Evolutionary conservation across 371 early-diverging fungal species (phyloP).

Genomic region (Thermomucor indicae-seudaticae): DNA sequence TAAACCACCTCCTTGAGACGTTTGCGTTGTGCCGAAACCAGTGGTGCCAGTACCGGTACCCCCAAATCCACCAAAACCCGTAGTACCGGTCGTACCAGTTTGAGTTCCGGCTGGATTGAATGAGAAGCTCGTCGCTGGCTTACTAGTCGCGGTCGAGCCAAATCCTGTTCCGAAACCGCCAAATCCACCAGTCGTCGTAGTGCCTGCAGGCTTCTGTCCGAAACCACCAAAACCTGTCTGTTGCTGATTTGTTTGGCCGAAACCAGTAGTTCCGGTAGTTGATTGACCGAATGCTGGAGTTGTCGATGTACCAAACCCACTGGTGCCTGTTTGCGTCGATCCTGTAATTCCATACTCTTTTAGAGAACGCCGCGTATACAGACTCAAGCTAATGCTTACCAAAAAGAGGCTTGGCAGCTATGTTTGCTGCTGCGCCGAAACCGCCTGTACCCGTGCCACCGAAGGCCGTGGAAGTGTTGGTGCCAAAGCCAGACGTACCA

Average conservation of each 20-base stretch:
- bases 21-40: conserved; percentile 25
- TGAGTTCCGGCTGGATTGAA: conserved; percentile 22
- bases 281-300: conserved; percentile 19
- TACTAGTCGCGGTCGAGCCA: conserved; percentile 40
- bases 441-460: conserved; percentile 20
- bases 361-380: neutral
- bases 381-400: conserved; percentile 14
- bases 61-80: conserved; percentile 28
- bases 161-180: conserved; percentile 44
- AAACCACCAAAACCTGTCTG: conserved; percentile 24
- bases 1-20: conserved; percentile 28
- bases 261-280: conserved; percentile 6
- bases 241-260: conserved; percentile 9
- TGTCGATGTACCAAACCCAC: conserved; percentile 34
- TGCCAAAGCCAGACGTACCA: conserved; percentile 24
- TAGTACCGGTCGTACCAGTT: conserved; percentile 9
- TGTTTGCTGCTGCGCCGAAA: conserved; percentile 16
- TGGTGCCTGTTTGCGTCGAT: conserved; percentile 11
- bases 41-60: conserved; percentile 8
- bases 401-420: conserved; percentile 33
- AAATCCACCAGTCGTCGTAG: conserved; percentile 16
- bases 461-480: conserved; percentile 22
- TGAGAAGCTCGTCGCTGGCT: conserved; percentile 42
- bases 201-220: conserved; percentile 29
- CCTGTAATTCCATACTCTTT: neutral